phyloP scores from a whole-genome alignment of 1,139 yeast genomes.

The Suhomyces wounanorum region DNA sequence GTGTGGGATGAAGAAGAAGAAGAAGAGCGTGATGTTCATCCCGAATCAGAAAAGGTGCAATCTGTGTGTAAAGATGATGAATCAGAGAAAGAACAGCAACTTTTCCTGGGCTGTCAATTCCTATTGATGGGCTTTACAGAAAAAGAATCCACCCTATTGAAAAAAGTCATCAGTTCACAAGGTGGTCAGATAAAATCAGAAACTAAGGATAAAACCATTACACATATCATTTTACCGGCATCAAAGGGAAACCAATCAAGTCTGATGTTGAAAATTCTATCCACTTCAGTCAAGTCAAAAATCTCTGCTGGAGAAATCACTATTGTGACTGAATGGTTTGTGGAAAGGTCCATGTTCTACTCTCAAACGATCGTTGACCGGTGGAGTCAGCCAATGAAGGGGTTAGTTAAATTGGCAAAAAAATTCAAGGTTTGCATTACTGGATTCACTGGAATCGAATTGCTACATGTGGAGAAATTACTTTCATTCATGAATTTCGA shows the following conservation, averaged over 20 bases:
- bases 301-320: slow-evolving; percentile 28
- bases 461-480: slow-evolving; percentile 70
- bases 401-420: slow-evolving; percentile 33
- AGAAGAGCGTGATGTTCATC: neutral
- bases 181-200: slow-evolving; percentile 39
- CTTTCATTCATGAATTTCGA: slow-evolving; percentile 54
- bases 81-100: neutral
- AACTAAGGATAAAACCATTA: slow-evolving; percentile 26
- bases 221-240: slow-evolving; percentile 48
- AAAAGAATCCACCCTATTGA: slow-evolving; percentile 33
- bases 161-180: slow-evolving; percentile 41
- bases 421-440: slow-evolving; percentile 61
- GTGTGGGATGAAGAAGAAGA: slow-evolving; percentile 33
- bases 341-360: slow-evolving; percentile 76
- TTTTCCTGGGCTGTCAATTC: slow-evolving; percentile 42
- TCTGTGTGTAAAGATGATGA: neutral
- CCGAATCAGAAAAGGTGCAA: neutral
- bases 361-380: slow-evolving; percentile 54
- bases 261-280: slow-evolving; percentile 28
- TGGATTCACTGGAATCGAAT: slow-evolving; percentile 84
- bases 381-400: slow-evolving; percentile 71
- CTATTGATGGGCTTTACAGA: slow-evolving; percentile 40
- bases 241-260: slow-evolving; percentile 31
- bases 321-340: slow-evolving; percentile 77
- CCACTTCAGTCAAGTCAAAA: slow-evolving; percentile 23